Percentiles rank a stretch among this genome's conserved stretches.
These are phyloP conservation scores for Begonia fuchsioides DNA, from an alignment of 306 rosid genomes.

Conservation along the genomic window DNA sequence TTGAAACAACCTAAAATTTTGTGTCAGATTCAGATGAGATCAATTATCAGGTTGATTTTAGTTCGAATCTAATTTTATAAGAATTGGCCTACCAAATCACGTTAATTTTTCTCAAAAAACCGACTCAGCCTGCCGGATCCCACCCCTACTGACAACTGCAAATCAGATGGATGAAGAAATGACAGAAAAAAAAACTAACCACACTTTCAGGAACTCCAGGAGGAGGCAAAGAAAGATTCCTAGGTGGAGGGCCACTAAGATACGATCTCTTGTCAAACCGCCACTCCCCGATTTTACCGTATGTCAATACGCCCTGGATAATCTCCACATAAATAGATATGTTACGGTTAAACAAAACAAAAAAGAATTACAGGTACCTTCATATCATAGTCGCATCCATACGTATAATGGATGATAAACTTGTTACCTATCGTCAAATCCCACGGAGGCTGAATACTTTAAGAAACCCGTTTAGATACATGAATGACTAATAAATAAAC, in stretches of 20 bases:
- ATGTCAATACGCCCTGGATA: constrained; percentile 60
- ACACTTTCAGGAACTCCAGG: constrained; percentile 91
- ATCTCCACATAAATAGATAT: neutral
- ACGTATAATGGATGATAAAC: constrained; percentile 72
- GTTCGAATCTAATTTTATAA: too few species aligned
- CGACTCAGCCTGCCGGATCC: too few species aligned
- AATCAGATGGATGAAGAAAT: too few species aligned
- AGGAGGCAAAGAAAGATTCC: constrained; percentile 72
- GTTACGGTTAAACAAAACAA: too few species aligned
- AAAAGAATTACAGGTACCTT: constrained; percentile 29
- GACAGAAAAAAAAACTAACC: constrained; percentile 29
- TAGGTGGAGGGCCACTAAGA: constrained; percentile 75
- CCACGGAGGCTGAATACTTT: constrained; percentile 81
- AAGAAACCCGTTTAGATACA: constrained; percentile 11
- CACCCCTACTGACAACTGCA: too few species aligned
- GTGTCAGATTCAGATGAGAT: too few species aligned
- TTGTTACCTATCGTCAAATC: constrained; percentile 38
- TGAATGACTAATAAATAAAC: neutral
- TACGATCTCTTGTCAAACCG: constrained; percentile 85
- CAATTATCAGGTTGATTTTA: too few species aligned
- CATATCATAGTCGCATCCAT: constrained; percentile 70
- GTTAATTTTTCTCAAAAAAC: too few species aligned
- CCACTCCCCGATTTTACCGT: constrained; percentile 86
- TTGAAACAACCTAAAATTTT: too few species aligned
- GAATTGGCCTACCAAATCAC: too few species aligned